Base-by-base conservation (phyloP, 108 stramenopile genomes). In the Skeletonema potamos region DNA sequence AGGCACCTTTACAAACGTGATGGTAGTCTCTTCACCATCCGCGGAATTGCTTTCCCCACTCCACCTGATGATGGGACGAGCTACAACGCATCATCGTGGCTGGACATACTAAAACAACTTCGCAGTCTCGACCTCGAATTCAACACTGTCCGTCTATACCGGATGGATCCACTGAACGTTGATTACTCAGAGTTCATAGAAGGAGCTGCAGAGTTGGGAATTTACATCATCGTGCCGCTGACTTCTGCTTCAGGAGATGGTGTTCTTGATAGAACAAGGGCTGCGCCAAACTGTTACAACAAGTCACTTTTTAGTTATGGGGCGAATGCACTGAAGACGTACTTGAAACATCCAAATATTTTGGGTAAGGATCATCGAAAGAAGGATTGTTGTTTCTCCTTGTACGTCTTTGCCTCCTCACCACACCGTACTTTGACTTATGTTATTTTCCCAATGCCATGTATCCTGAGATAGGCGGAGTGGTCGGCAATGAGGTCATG, bases 401-500 rank as follows among this genome's bases (percentile, higher is more conserved):
- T 41, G 39, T 15, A n/a, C 39, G 2, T n/a, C 4, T 1, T 1
- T 41, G 15, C n/a, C 37, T 15, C 15, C 39, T 41, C n/a, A 41
- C 12, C 36, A 2, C 37, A 7, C 2, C 13, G 39, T 41, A 15
- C 11, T 41, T n/a, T 41, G 15, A n/a, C 10, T 15, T 15, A 4
- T 41, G 15, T 37, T 12, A 37, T 37, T 13, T 37, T 37, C 36
- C 11, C 36, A 12, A n/a, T n/a, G n/a, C n/a, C n/a, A n/a, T n/a
- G n/a, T n/a, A n/a, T n/a, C n/a, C n/a, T n/a, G n/a, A n/a, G 8
- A 37, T 41, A 41, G 39, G 71, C 5, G 86, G 85, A 18, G 61
- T 87, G 27, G 60, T 89, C 15, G 88, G 86, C 17, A 89, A 89
- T 61, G 88, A 89, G 66, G 88, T 89, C 29, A 87, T 89, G 88